A percentile compares a stretch with the other conserved stretches of the same genome.
phyloP scores from a whole-genome alignment of 768 basidiomycete species.

The Peribolospora kevripleyi region DNA sequence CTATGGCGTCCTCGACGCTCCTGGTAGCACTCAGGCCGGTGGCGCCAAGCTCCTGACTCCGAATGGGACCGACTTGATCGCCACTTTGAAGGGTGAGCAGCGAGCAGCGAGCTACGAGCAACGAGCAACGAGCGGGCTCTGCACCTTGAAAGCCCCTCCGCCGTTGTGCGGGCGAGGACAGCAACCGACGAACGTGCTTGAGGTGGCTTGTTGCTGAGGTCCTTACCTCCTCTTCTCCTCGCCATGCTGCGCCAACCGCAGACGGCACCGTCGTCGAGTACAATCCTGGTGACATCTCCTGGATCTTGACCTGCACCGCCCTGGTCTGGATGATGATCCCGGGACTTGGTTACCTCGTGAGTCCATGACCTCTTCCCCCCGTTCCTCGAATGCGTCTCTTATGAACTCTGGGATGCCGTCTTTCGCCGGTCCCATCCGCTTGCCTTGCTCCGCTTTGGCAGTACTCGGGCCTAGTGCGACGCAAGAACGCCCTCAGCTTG shows the following conservation, averaged over 20 bases:
- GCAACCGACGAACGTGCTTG: too few relatives aligned
- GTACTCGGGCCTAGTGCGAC: slow-evolving; percentile 66
- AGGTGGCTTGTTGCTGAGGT: too few relatives aligned
- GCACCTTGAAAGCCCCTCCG: too few relatives aligned
- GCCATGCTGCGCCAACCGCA: background rate
- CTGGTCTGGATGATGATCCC: slow-evolving; percentile 42
- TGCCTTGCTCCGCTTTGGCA: background rate
- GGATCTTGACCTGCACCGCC: slow-evolving; percentile 47
- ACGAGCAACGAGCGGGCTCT: too few relatives aligned
- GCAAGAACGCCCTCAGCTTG: slow-evolving; percentile 85
- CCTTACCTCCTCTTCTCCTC: too few relatives aligned
- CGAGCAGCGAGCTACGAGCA: too few relatives aligned
- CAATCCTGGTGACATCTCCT: slow-evolving; percentile 43
- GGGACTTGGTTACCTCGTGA: slow-evolving; percentile 50
- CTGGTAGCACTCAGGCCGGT: too few relatives aligned
- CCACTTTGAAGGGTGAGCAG: background rate
- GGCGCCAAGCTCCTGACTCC: background rate
- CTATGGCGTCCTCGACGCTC: slow-evolving; percentile 5
- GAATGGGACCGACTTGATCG: slow-evolving; percentile 11
- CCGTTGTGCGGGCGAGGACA: too few relatives aligned
- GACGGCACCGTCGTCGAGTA: slow-evolving; percentile 21
- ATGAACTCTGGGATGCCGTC: too few relatives aligned
- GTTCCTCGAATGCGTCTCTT: slow-evolving; percentile 17
- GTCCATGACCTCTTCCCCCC: background rate
- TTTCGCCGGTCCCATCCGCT: too few relatives aligned